Evolutionary conservation across 2,329 filamentous ascomycete species (phyloP), one percentile per base, ranked within the genome.

Genomic region (Lojkania enalia): DNA sequence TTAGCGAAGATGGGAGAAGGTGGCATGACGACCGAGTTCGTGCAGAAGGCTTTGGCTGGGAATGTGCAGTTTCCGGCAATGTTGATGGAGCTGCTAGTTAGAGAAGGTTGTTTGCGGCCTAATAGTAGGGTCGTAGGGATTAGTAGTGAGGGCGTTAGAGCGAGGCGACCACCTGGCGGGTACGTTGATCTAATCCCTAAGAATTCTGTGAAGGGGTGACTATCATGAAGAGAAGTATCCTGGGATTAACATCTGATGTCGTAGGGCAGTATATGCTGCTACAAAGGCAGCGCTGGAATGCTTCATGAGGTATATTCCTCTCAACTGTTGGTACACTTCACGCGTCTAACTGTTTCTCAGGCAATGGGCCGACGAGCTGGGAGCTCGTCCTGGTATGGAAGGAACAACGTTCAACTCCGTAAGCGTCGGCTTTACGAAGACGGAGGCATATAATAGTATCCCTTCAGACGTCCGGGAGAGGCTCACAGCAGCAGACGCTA

Each of bases 401-500:
- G 57, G 58, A 16, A 61, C 56, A 15, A 63, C 58, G 1, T 60
- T 61, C 38, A 62, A 63, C 33, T 49, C 54, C 3, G 46, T 64
- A 3, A 51, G 54, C 19, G 57, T 58, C 3, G 60, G 57, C 15
- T 54, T 60, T 27, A 61, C 59, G 33, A 55, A 51, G 15, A 60
- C 48, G 0, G 55, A 56, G 14, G 52, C 51, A 1, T 58, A 55
- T 30, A 21, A 14, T 14, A 50, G 21, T 9, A 58, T 58, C 16
- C 48, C 50, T n/a, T 5, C 39, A 1, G 47, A 46, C 11, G 23
- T 50, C 16, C 35, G 52, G 29, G 52, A 51, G 12, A 45, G 27
- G 40, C 41, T 57, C 14, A 51, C 43, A 19, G 39, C 37, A 3
- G 21, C 49, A 7, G 51, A 57, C 44, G 53, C 57, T 11, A 48